Evolutionary conservation across 768 basidiomycete genomes (phyloP), one percentile per base, ranked within the genome.

Genomic region (Boletus bicolor): DNA sequence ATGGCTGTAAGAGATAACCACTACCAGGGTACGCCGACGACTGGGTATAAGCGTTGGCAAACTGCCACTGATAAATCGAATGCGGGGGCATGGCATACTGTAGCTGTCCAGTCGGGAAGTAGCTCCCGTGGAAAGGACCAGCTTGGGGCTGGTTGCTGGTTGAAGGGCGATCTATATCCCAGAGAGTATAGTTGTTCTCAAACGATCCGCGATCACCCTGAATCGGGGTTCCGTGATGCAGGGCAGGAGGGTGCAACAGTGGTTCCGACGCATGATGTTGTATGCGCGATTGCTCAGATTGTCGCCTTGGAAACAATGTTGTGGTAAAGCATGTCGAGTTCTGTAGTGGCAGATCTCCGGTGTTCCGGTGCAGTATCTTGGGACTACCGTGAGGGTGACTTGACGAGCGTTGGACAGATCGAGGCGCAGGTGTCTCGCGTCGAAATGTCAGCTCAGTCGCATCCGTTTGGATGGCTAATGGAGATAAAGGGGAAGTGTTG

Each of bases 401-500:
- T 41, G 47, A 44, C 9, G 44, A 46, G 41, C 15, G 43, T 54
- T 43, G 47, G 26, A 11, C 17, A 44, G 48, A 51, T 10, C 15
- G 58, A 35, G 48, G 48, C 0, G 44, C 48, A 12, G 50, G 49
- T 28, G 34, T 44, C 42, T 46, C 41, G 43, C 48, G 35, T 9
- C 24, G 21, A 44, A 42, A 34, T 37, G 49, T 19, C 17, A 21
- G 35, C 28, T 55, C 43, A 24, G 39, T 48, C 10, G 19, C 43
- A 49, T 46, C 55, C 36, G 28, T 30, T 28, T 45, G 62, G 17
- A 50, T 54, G 30, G 59, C 17, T 37, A 21, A 35, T 21, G 62
- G 44, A 35, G 66, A 55, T 26, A 58, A 56, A 37, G 45, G 46
- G 47, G 59, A 53, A 37, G 44, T 39, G 36, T 24, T 45, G 44